A percentile compares a stretch with the other conserved stretches of the same genome.
phyloP scores from a whole-genome alignment of 371 early-diverging fungal genomes.

The Conidiobolus incongruus region DNA sequence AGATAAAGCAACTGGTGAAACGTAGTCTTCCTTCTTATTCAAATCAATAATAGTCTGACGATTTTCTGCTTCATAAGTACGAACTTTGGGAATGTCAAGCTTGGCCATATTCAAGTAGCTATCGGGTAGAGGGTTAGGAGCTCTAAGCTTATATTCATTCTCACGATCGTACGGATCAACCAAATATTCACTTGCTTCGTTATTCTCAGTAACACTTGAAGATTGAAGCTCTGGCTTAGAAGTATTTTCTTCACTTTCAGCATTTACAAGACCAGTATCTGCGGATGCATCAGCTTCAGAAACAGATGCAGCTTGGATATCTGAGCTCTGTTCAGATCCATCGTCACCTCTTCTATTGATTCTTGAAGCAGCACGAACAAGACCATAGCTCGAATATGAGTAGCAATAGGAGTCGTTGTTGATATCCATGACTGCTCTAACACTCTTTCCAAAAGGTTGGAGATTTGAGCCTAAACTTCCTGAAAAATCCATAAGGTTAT shows the following conservation, averaged over 20 bases:
- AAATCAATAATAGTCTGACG: too few species aligned
- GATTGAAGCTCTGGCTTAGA: background rate
- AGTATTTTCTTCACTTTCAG: too few species aligned
- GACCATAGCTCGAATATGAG: background rate
- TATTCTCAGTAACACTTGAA: too few species aligned
- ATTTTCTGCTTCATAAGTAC: background rate
- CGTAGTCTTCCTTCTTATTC: too few species aligned
- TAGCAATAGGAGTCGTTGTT: background rate
- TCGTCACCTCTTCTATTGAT: background rate
- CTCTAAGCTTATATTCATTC: background rate
- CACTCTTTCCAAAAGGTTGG: background rate
- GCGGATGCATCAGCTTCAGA: background rate
- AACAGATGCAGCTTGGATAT: background rate
- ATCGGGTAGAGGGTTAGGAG: background rate
- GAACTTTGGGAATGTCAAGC: background rate
- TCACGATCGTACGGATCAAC: constrained; percentile 1
- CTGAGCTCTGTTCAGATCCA: background rate
- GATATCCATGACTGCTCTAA: background rate
- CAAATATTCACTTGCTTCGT: too few species aligned
- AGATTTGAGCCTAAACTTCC: background rate
- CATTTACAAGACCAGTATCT: too few species aligned
- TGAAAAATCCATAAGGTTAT: background rate
- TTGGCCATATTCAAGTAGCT: background rate
- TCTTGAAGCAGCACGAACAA: too few species aligned
- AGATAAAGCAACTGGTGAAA: too few species aligned